These are phyloP conservation scores for Gastrodia elata DNA, from an alignment of 106 monocot species.

Conservation along the genomic window DNA sequence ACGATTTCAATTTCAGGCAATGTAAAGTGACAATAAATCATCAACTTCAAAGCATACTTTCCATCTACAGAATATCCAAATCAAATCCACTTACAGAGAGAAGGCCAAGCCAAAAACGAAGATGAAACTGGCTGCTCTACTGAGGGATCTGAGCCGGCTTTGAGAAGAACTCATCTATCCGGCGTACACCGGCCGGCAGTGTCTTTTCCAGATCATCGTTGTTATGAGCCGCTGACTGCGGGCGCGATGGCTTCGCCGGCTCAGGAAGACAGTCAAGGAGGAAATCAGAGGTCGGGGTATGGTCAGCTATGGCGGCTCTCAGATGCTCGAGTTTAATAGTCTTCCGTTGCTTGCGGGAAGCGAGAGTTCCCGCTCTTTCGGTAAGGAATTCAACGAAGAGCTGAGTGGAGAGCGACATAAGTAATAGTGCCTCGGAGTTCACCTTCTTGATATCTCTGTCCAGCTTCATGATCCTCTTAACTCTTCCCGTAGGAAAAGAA, in stretches of 20 bases:
- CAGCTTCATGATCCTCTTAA: slow-evolving; percentile 80
- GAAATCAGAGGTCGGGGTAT: slow-evolving; percentile 66
- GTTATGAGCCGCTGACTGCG: neutral
- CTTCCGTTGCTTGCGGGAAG: slow-evolving; percentile 32
- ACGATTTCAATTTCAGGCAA: too few relatives aligned
- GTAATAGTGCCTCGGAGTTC: slow-evolving; percentile 55
- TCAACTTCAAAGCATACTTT: too few relatives aligned
- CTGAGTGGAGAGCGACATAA: slow-evolving; percentile 66
- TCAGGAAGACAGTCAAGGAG: slow-evolving; percentile 65
- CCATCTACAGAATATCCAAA: too few relatives aligned
- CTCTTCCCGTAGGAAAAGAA: slow-evolving; percentile 55
- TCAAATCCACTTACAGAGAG: neutral
- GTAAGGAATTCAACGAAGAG: slow-evolving; percentile 62
- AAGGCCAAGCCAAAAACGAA: too few relatives aligned
- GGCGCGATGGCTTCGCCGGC: neutral
- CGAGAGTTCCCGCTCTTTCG: slow-evolving; percentile 29
- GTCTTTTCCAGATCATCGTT: slow-evolving; percentile 16
- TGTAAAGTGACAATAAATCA: too few relatives aligned
- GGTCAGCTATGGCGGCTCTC: slow-evolving; percentile 40
- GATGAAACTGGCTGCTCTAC: neutral
- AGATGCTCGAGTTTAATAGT: slow-evolving; percentile 49
- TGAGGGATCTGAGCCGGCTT: slow-evolving; percentile 15
- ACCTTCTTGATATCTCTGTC: slow-evolving; percentile 80
- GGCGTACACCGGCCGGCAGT: slow-evolving; percentile 42
- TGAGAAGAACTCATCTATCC: slow-evolving; percentile 75